Evolutionary conservation across 768 basidiomycete genomes (phyloP).

Genomic region (Collybiopsis luxurians): DNA sequence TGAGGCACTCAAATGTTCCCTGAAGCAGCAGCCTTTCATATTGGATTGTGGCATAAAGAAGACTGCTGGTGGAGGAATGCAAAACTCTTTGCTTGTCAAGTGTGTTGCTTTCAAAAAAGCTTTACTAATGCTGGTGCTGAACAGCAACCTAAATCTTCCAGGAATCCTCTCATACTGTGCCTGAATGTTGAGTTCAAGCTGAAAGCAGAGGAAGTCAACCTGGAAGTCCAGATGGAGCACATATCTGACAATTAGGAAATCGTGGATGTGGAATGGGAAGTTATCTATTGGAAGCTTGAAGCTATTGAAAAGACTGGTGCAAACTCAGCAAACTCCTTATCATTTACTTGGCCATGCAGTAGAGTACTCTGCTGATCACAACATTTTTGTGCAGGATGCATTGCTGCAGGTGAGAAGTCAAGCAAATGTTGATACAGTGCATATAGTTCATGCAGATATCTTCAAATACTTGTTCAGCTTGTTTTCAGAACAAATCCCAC

Average conservation of each 20-base stretch:
- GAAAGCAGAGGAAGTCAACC: conserved; percentile 99
- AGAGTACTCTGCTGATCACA: conserved; percentile 99
- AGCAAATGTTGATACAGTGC: no score
- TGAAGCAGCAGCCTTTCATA: no score
- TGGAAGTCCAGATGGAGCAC: conserved; percentile 94
- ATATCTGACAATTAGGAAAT: conserved; percentile 99
- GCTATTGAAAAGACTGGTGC: conserved; percentile 96
- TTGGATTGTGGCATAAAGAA: conserved; percentile 98
- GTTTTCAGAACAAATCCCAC: no score
- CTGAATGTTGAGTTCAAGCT: conserved; percentile 97
- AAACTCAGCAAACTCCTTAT: conserved; percentile 97
- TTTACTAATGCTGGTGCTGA: conserved; percentile 99
- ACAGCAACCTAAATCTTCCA: conserved; percentile 95
- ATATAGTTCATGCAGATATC: no score
- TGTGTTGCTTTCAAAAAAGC: conserved; percentile 99
- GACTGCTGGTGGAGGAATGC: conserved; percentile 96
- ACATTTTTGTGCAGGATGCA: conserved; percentile 98
- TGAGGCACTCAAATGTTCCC: no score
- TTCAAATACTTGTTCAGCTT: no score
- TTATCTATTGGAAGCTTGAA: conserved; percentile 96
- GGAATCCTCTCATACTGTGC: conserved; percentile 85
- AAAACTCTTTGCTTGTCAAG: conserved; percentile 85
- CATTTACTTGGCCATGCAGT: conserved; percentile 96
- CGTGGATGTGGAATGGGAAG: conserved; percentile 99
- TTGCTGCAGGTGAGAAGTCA: conserved; percentile 86